phyloP scores from a whole-genome alignment of 176 grass and related monocot genomes.

The Bromus sterilis region DNA sequence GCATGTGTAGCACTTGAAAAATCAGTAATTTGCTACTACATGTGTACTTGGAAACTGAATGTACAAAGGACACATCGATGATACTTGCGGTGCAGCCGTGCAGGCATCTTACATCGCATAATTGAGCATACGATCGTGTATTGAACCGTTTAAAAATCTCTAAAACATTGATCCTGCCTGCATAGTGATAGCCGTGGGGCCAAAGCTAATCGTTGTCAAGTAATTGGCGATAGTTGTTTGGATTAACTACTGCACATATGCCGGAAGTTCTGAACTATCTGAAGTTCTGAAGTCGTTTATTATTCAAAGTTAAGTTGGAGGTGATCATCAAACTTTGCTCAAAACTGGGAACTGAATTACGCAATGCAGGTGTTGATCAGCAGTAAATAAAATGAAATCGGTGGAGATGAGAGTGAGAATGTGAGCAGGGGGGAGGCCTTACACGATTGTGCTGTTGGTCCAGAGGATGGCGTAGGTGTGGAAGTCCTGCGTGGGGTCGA shows the following conservation, averaged over 20 bases:
- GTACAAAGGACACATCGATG: background rate
- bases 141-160: background rate
- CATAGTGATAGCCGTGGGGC: background rate
- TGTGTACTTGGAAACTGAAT: background rate
- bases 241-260: background rate
- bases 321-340: background rate
- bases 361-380: background rate
- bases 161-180: background rate
- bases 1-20: background rate
- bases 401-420: background rate
- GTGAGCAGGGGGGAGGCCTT: background rate
- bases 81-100: background rate
- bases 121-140: background rate
- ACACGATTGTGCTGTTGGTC: conserved; percentile 60
- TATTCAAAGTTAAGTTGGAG: background rate
- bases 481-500: conserved; percentile 71
- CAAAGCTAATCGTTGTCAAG: background rate
- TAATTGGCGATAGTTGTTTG: background rate
- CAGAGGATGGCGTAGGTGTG: conserved; percentile 80
- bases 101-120: background rate
- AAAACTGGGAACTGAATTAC: no score
- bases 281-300: background rate
- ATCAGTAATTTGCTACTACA: background rate
- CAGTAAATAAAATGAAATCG: background rate
- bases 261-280: background rate